These are phyloP conservation scores for Hibiscus trionum DNA, from an alignment of 345 rosid genomes.

Conservation along the genomic window DNA sequence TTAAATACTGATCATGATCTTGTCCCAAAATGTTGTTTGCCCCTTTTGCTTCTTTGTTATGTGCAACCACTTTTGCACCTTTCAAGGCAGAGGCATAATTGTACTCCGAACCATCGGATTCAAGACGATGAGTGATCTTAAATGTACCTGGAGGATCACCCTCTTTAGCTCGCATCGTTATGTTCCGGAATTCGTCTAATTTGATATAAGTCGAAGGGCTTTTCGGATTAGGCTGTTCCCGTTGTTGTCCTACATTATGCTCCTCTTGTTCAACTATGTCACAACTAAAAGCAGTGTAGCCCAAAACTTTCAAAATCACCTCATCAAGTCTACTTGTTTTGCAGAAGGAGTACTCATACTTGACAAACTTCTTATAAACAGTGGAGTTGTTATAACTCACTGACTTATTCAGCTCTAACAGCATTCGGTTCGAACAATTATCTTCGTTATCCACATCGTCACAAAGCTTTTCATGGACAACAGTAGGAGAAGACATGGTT, in stretches of 20 bases:
- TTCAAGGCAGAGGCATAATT: slow-evolving; percentile 75
- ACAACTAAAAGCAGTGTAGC: slow-evolving; percentile 38
- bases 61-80: slow-evolving; percentile 80
- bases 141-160: slow-evolving; percentile 28
- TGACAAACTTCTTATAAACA: slow-evolving; percentile 24
- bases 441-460: slow-evolving; percentile 10
- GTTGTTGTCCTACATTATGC: slow-evolving; percentile 14
- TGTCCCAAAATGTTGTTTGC: slow-evolving; percentile 74
- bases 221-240: slow-evolving; percentile 22
- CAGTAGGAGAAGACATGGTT: slow-evolving; percentile 11
- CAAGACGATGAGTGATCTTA: slow-evolving; percentile 70
- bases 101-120: slow-evolving; percentile 80
- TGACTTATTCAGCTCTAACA: slow-evolving; percentile 31
- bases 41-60: slow-evolving; percentile 89
- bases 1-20: slow-evolving; percentile 75
- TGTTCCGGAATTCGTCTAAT: slow-evolving; percentile 50
- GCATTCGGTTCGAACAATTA: slow-evolving; percentile 22
- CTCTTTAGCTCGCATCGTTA: slow-evolving; percentile 38
- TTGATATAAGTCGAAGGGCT: slow-evolving; percentile 41
- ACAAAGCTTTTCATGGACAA: slow-evolving; percentile 13
- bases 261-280: slow-evolving; percentile 27
- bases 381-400: slow-evolving; percentile 23
- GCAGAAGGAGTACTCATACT: slow-evolving; percentile 29
- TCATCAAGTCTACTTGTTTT: slow-evolving; percentile 36
- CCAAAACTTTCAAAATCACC: slow-evolving; percentile 37